Conservation (phyloP, 1,139 yeast genomes). For the Wickerhamomyces sp. region DNA sequence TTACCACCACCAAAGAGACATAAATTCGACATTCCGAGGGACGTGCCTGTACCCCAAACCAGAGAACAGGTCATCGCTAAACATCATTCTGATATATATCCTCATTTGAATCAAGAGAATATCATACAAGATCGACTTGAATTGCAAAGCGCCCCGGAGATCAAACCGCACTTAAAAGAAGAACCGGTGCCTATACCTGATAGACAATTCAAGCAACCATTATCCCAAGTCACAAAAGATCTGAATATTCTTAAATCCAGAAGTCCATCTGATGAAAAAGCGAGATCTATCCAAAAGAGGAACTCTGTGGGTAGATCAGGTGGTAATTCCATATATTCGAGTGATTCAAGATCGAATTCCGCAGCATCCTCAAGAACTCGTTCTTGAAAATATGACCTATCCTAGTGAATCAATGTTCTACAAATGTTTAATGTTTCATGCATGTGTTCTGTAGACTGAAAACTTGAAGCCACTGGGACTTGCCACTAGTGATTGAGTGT, state of each 20-base stretch:
- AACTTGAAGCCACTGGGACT: no score
- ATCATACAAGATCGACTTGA: no score
- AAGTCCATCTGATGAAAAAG: not conserved
- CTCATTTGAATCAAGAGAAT: no score
- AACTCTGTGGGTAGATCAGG: not conserved
- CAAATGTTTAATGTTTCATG: not conserved
- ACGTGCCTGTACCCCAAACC: constrained; percentile 10
- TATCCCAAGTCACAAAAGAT: constrained; percentile 2
- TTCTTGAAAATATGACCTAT: not conserved
- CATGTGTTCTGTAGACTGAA: not conserved
- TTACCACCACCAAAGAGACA: constrained; percentile 17
- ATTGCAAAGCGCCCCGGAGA: not conserved
- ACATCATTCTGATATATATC: constrained; percentile 11
- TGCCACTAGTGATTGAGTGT: no score
- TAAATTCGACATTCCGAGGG: constrained; percentile 6
- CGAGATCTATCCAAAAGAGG: not conserved
- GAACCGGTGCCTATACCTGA: constrained; percentile 27
- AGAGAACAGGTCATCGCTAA: constrained; percentile 14
- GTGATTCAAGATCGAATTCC: not conserved
- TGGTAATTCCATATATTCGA: not conserved
- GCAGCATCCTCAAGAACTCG: not conserved
- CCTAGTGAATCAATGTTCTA: not conserved
- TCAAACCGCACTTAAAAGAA: not conserved
- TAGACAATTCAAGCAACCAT: constrained; percentile 17
- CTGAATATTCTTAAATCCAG: constrained; percentile 1